These are phyloP conservation scores for Amanita polypyramis DNA, from an alignment of 768 basidiomycete species.

Conservation along the genomic window DNA sequence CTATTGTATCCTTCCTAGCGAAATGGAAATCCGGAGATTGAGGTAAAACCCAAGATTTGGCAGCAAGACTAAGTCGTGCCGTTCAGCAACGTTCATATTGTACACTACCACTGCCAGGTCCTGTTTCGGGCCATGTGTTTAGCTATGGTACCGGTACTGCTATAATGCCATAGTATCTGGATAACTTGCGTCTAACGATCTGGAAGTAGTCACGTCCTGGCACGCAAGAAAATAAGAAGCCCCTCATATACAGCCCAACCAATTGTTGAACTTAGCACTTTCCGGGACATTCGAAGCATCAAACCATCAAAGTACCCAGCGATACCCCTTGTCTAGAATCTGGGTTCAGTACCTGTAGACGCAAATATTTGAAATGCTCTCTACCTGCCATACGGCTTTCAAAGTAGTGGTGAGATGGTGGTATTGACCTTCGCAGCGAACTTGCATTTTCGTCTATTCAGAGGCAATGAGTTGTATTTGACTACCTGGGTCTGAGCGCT, in stretches of 20 bases:
- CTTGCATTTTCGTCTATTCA: conserved; percentile 80
- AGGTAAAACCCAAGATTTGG: no score
- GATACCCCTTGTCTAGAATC: conserved; percentile 63
- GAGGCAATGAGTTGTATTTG: background rate
- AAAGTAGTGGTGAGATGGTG: conserved; percentile 60
- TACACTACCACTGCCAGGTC: no score
- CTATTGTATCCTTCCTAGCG: background rate
- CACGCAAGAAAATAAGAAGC: conserved; percentile 48
- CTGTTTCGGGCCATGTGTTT: background rate
- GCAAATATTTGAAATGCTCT: conserved; percentile 13
- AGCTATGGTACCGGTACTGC: no score
- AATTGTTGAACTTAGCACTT: conserved; percentile 82
- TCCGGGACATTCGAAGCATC: conserved; percentile 73
- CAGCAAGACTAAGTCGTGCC: background rate
- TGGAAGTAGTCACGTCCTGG: background rate
- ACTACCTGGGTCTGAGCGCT: background rate
- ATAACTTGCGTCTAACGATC: no score
- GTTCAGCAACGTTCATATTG: background rate
- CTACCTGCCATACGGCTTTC: conserved; percentile 56
- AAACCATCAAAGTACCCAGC: conserved; percentile 81
- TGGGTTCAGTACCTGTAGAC: background rate
- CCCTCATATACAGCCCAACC: conserved; percentile 91
- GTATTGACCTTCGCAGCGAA: conserved; percentile 70
- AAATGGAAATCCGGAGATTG: background rate
- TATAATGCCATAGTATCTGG: no score